Evolutionary conservation across 257 asterid species (phyloP).

Genomic region (Petunia axillaris): DNA sequence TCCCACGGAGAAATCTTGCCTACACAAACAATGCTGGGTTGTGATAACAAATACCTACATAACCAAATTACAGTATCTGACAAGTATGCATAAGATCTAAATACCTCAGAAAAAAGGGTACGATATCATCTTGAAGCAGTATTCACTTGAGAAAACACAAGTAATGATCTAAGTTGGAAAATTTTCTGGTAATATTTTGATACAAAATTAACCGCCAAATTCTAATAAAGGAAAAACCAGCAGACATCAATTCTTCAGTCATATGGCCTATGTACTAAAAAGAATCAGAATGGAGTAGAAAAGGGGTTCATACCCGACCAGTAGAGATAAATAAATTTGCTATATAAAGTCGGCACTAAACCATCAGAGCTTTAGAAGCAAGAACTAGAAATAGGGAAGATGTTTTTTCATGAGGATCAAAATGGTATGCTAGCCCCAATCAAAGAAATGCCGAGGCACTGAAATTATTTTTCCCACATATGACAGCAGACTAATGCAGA

Average conservation of each 20-base stretch:
- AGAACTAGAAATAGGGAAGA: slow-evolving; percentile 9
- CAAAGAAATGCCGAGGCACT: not conserved
- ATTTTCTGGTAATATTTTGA: not conserved
- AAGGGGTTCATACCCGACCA: not conserved
- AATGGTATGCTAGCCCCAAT: slow-evolving; percentile 11
- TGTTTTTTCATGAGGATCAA: slow-evolving; percentile 7
- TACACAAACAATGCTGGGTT: not conserved
- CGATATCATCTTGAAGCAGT: not conserved
- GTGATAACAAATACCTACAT: not conserved
- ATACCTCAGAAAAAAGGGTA: not conserved
- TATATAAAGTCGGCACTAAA: not conserved
- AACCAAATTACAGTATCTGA: slow-evolving; percentile 20
- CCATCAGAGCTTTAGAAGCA: slow-evolving; percentile 14
- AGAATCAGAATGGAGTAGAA: not conserved
- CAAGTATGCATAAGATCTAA: slow-evolving; percentile 2
- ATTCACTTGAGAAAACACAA: not conserved
- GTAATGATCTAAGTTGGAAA: not conserved
- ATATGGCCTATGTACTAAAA: slow-evolving; percentile 13
- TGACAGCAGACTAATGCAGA: not conserved
- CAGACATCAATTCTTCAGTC: slow-evolving; percentile 11
- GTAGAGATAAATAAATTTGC: not conserved
- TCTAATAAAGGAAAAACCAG: slow-evolving; percentile 4
- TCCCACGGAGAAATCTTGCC: not conserved
- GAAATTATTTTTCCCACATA: not conserved
- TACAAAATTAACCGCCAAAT: not conserved